These are phyloP conservation scores for Clonostachys byssicola DNA, from an alignment of 2,329 filamentous ascomycete genomes.

Conservation along the genomic window DNA sequence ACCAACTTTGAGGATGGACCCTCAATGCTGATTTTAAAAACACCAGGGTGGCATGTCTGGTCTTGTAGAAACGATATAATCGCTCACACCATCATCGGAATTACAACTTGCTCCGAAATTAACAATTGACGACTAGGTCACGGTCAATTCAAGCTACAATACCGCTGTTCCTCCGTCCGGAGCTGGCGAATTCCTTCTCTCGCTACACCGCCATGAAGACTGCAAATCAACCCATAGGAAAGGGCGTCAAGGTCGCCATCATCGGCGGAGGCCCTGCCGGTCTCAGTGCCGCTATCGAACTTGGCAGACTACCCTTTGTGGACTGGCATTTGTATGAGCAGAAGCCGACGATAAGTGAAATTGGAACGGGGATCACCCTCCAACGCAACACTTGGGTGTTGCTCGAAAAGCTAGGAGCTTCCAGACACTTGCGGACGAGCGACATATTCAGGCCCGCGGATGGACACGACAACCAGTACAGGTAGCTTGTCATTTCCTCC, in stretches of 20 bases:
- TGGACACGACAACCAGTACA: slow-evolving; percentile 13
- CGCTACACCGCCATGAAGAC: not conserved
- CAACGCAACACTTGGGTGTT: slow-evolving; percentile 27
- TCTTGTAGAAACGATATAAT: too few relatives aligned
- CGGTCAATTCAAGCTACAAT: too few relatives aligned
- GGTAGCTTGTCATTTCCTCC: slow-evolving; percentile 5
- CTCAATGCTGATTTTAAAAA: too few relatives aligned
- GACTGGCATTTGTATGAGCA: slow-evolving; percentile 27
- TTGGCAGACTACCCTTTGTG: slow-evolving; percentile 17
- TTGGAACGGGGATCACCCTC: slow-evolving; percentile 26
- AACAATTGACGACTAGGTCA: too few relatives aligned
- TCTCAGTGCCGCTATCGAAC: slow-evolving; percentile 20
- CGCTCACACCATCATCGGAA: too few relatives aligned
- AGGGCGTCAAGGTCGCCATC: slow-evolving; percentile 13
- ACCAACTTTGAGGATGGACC: too few relatives aligned
- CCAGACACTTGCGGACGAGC: slow-evolving; percentile 18
- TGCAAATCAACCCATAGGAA: not conserved
- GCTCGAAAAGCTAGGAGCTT: slow-evolving; percentile 21
- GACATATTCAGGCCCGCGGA: slow-evolving; percentile 19
- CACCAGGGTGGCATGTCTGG: too few relatives aligned
- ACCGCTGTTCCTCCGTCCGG: too few relatives aligned
- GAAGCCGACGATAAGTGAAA: slow-evolving; percentile 26
- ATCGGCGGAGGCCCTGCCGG: slow-evolving; percentile 21
- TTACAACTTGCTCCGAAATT: too few relatives aligned
- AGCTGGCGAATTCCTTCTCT: too few relatives aligned